Conservation (phyloP, 306 rosid genomes). For the Amphicarpaea edgeworthii region DNA sequence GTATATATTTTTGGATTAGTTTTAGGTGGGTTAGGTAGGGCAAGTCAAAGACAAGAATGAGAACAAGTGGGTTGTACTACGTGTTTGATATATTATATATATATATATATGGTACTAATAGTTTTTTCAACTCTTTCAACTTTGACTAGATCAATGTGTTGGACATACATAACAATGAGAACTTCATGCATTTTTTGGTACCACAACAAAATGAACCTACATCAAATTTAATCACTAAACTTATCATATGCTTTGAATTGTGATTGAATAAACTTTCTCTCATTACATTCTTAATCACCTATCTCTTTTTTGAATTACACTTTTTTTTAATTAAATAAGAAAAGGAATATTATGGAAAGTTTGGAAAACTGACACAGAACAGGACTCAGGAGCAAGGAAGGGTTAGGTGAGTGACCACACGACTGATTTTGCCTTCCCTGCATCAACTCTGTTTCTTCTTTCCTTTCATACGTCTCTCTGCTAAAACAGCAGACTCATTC, state of each 20-base stretch:
- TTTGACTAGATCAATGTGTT: conserved; percentile 11
- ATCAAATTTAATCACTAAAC: no score
- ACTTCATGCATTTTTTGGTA: conserved; percentile 25
- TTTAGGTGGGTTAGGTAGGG: neutral
- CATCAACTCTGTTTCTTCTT: conserved; percentile 19
- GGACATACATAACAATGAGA: conserved; percentile 11
- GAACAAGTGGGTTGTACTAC: conserved; percentile 18
- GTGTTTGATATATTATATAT: neutral
- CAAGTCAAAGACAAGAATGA: conserved; percentile 20
- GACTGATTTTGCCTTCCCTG: neutral
- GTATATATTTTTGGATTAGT: conserved; percentile 5
- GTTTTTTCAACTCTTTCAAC: neutral
- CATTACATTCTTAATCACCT: neutral
- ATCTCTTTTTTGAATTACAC: neutral
- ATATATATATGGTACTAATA: neutral
- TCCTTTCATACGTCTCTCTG: neutral
- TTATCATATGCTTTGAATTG: no score
- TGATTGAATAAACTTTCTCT: no score
- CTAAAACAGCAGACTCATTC: neutral
- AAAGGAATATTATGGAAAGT: neutral
- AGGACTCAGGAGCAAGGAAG: neutral
- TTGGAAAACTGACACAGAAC: conserved; percentile 9
- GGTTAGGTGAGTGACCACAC: conserved; percentile 3
- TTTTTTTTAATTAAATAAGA: neutral
- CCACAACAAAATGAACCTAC: neutral